These are phyloP conservation scores for Dactylellina leptospora DNA, from an alignment of 2,329 filamentous ascomycete genomes.

Conservation along the genomic window DNA sequence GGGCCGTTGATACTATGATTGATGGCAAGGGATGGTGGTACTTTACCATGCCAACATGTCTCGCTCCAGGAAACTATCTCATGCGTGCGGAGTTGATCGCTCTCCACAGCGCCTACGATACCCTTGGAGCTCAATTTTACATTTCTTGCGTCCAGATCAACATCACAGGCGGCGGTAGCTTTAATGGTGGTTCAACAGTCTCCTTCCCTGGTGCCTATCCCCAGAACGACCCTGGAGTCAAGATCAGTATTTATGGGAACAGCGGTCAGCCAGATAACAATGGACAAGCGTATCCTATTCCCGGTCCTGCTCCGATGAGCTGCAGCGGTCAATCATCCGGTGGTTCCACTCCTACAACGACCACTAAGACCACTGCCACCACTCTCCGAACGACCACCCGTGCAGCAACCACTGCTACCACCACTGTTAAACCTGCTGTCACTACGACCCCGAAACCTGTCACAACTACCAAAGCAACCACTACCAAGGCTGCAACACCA, in stretches of 20 bases:
- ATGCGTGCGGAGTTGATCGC: constrained; percentile 55
- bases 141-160: constrained; percentile 60
- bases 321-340: constrained; percentile 30
- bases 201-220: constrained; percentile 58
- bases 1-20: constrained; percentile 66
- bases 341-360: neutral
- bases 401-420: constrained; percentile 12
- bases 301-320: constrained; percentile 35
- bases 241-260: constrained; percentile 47
- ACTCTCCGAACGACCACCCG: constrained; percentile 13
- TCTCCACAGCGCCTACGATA: constrained; percentile 53
- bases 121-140: constrained; percentile 60
- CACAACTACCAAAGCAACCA: constrained; percentile 24
- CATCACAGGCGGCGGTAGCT: constrained; percentile 57
- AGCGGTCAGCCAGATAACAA: constrained; percentile 47
- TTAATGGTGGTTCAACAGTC: constrained; percentile 52
- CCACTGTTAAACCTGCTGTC: constrained; percentile 6
- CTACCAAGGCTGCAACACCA: constrained; percentile 9
- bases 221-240: constrained; percentile 58
- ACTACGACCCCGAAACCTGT: constrained; percentile 11
- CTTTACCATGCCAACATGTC: constrained; percentile 58
- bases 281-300: constrained; percentile 35
- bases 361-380: constrained; percentile 10
- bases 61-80: constrained; percentile 58
- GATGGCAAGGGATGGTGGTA: constrained; percentile 62